These are phyloP conservation scores for Prunus kanzakura DNA, from an alignment of 306 rosid genomes.

Conservation along the genomic window DNA sequence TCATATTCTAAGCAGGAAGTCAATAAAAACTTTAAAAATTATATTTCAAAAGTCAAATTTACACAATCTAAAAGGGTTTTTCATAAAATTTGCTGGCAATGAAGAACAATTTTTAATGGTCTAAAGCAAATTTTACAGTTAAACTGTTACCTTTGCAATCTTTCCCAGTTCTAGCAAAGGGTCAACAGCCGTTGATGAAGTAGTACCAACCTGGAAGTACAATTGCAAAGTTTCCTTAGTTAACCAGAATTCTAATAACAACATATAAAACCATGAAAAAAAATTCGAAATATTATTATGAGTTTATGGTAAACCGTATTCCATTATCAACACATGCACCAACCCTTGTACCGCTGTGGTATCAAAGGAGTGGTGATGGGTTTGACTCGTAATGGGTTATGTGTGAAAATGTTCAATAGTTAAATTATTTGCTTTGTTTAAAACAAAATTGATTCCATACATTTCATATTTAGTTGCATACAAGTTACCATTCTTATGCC, in stretches of 20 bases:
- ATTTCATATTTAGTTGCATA: no score
- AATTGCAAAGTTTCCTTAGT: slow-evolving; percentile 16
- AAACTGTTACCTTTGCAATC: slow-evolving; percentile 61
- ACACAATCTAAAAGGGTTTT: background rate
- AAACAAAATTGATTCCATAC: background rate
- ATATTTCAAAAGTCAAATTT: background rate
- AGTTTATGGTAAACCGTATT: background rate
- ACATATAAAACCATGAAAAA: background rate
- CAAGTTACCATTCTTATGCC: no score
- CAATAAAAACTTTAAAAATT: no score
- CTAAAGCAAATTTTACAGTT: background rate
- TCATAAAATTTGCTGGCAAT: background rate
- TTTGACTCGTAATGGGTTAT: no score
- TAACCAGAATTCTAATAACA: background rate
- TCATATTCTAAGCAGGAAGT: background rate
- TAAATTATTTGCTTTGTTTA: background rate
- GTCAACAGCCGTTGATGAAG: slow-evolving; percentile 93
- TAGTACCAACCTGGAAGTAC: slow-evolving; percentile 74
- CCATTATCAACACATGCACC: background rate
- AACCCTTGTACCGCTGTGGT: no score
- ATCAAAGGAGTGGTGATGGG: no score
- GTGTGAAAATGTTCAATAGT: background rate
- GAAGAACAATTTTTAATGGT: background rate
- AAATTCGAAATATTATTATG: no score
- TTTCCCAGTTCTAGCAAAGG: slow-evolving; percentile 65